Conservation (phyloP, 1,284 basidiomycete genomes). For the Baeospora myosura region DNA sequence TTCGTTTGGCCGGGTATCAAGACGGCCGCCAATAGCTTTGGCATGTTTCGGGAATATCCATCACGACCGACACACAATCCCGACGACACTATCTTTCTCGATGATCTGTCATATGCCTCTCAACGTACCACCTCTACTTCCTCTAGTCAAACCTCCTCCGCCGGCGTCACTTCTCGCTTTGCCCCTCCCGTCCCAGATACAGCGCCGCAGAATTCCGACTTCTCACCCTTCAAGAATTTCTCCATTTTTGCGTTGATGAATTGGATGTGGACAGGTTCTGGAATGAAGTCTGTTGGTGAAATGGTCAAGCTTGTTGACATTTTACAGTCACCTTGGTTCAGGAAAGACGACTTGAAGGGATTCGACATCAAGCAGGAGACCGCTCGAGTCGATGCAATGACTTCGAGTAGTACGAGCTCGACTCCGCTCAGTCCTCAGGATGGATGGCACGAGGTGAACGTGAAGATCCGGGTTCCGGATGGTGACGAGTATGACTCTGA, state of each 20-base stretch:
- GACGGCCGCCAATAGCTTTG: no score
- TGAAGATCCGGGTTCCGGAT: constrained; percentile 18
- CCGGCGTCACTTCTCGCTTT: not conserved
- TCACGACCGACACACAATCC: no score
- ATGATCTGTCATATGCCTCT: no score
- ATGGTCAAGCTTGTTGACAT: constrained; percentile 14
- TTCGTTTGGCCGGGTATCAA: no score
- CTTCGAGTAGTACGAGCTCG: no score
- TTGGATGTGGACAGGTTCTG: constrained; percentile 18
- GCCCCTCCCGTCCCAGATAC: not conserved
- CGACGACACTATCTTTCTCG: no score
- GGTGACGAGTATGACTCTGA: constrained; percentile 9
- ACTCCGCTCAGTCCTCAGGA: constrained; percentile 9
- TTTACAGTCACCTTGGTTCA: constrained; percentile 15
- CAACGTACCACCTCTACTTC: not conserved
- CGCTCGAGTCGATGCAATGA: constrained; percentile 11
- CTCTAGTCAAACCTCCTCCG: not conserved
- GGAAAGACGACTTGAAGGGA: constrained; percentile 12
- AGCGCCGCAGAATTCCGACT: not conserved
- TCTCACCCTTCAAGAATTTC: constrained; percentile 14
- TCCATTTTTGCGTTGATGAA: constrained; percentile 15
- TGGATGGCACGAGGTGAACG: constrained; percentile 19
- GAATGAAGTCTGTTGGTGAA: constrained; percentile 15
- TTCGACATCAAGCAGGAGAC: constrained; percentile 14
- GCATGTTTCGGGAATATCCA: no score